phyloP scores from a whole-genome alignment of 495 filamentous ascomycete species.

The Massariosphaeria phaeospora region DNA sequence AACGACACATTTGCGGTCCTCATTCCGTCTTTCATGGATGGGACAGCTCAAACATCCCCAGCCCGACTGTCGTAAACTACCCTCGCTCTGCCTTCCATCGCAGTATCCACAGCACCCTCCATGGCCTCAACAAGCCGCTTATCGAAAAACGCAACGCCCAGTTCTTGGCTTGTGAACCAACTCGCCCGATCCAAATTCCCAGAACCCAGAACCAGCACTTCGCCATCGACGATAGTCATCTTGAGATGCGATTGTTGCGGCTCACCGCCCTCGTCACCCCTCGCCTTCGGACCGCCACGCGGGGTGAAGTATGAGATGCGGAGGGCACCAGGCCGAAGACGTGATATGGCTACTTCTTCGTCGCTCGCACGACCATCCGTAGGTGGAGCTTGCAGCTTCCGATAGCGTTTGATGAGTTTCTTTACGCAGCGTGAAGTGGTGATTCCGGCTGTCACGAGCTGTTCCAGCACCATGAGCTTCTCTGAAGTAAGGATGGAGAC shows the following conservation, averaged over 20 bases:
- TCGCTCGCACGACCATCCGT: background rate
- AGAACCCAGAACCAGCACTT: conserved; percentile 60
- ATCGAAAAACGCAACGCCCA: conserved; percentile 61
- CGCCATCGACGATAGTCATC: conserved; percentile 57
- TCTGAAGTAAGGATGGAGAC: conserved; percentile 59
- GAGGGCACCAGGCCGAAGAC: conserved; percentile 28
- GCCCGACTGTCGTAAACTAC: conserved; percentile 13
- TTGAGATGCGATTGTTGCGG: conserved; percentile 70
- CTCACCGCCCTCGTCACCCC: conserved; percentile 31
- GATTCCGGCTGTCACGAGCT: conserved; percentile 64
- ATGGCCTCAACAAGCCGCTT: conserved; percentile 44
- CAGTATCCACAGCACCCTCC: conserved; percentile 42
- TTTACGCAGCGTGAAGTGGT: conserved; percentile 56
- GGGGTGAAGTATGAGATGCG: conserved; percentile 49
- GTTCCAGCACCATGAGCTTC: conserved; percentile 67
- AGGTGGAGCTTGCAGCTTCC: conserved; percentile 21
- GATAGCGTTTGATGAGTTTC: conserved; percentile 49
- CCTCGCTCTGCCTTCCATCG: conserved; percentile 16
- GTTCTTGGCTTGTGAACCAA: conserved; percentile 72
- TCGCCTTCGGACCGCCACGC: conserved; percentile 7
- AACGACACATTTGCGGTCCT: no score
- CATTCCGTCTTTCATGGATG: no score
- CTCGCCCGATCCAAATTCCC: conserved; percentile 73
- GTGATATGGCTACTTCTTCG: conserved; percentile 15
- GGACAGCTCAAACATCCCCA: background rate